Base-by-base conservation (phyloP, 2,329 filamentous ascomycete species). In the Alternaria sp. region DNA sequence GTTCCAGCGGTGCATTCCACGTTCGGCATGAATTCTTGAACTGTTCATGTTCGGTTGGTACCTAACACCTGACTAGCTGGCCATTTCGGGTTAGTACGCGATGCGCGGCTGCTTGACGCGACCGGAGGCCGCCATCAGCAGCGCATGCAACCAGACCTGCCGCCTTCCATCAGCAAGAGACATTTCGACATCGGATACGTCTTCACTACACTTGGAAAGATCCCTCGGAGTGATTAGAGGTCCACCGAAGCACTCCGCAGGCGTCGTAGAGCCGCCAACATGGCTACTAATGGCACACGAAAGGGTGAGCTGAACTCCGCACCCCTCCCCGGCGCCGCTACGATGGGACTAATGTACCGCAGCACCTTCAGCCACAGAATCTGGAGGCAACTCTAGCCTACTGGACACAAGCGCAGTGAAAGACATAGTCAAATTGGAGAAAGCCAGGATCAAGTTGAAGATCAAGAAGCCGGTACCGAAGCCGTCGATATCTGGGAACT, bases 401-500 rank as follows among this genome's bases (percentile, higher is more conserved):
- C 61, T 80, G 33, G 74, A 79, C 55, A 58, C 63, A 14, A 68
- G 63, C 60, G 64, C 73, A 11, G 72, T 80, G 21, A 78, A 79
- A 63, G 71, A 73, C 6, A 65, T 71, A 5, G 68, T 82, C n/a
- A 75, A 72, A 23, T 74, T 80, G 51, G 80, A 82, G 63, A 79
- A 81, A 43, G 78, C 79, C 64, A 83, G 82, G 69, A 69, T 80
- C 43, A 79, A 76, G 4, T 61, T 81, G 55, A 81, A 80, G 65
- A 66, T 92, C 21, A 92, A 89, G 79, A 90, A 88, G 71, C 79
- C 84, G 2, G 80, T 84, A 0, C 88, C 88, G 0, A 91, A 89
- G 77, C 84, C 89, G 60, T 87, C 81, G 60, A 89, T 90, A 71
- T 87, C 89, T 5, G 90, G 90, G 23, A 92, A 91, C 72, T 92